These are phyloP conservation scores for Claviceps sp. DNA, from an alignment of 2,329 filamentous ascomycete species.

Conservation along the genomic window DNA sequence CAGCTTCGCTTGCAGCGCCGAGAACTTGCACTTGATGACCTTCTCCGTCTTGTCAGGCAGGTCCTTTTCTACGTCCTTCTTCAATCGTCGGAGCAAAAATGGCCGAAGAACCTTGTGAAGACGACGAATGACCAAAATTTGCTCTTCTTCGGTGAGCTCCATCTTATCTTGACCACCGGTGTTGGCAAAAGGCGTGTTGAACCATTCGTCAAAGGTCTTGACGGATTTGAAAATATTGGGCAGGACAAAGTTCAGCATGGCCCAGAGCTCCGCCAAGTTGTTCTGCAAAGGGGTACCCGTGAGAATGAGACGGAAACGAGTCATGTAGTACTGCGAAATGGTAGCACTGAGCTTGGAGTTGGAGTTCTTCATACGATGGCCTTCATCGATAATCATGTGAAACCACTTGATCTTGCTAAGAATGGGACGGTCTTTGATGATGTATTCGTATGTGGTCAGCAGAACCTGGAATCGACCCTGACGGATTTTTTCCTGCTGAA, in stretches of 20 bases:
- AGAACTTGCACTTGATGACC: slow-evolving; percentile 98
- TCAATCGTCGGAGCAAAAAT: slow-evolving; percentile 93
- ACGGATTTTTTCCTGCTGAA: slow-evolving; percentile 85
- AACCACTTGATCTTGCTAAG: slow-evolving; percentile 99
- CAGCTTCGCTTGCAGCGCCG: slow-evolving; percentile 78
- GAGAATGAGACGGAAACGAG: slow-evolving; percentile 88
- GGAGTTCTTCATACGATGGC: slow-evolving; percentile 98
- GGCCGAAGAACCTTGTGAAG: slow-evolving; percentile 94
- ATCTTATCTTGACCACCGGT: slow-evolving; percentile 97
- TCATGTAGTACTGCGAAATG: slow-evolving; percentile 88
- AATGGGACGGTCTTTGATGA: slow-evolving; percentile 94
- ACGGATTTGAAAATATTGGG: slow-evolving; percentile 99
- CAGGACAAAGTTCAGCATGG: slow-evolving; percentile 94
- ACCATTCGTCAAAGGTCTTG: slow-evolving; percentile 99
- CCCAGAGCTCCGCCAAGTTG: slow-evolving; percentile 91
- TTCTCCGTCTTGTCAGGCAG: slow-evolving; percentile 97
- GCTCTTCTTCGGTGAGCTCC: slow-evolving; percentile 98
- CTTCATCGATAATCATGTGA: slow-evolving; percentile 99
- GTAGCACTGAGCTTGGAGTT: slow-evolving; percentile 93
- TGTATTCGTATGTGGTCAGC: slow-evolving; percentile 96
- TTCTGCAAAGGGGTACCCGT: slow-evolving; percentile 97
- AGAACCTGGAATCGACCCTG: slow-evolving; percentile 93
- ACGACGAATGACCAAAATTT: slow-evolving; percentile 93
- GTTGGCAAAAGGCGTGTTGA: slow-evolving; percentile 98
- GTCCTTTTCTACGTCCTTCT: slow-evolving; percentile 99